Percentiles rank a stretch among this genome's conserved stretches.
These are phyloP conservation scores for Metarhizium brunneum DNA, from an alignment of 2,329 filamentous ascomycete species.

Conservation along the genomic window DNA sequence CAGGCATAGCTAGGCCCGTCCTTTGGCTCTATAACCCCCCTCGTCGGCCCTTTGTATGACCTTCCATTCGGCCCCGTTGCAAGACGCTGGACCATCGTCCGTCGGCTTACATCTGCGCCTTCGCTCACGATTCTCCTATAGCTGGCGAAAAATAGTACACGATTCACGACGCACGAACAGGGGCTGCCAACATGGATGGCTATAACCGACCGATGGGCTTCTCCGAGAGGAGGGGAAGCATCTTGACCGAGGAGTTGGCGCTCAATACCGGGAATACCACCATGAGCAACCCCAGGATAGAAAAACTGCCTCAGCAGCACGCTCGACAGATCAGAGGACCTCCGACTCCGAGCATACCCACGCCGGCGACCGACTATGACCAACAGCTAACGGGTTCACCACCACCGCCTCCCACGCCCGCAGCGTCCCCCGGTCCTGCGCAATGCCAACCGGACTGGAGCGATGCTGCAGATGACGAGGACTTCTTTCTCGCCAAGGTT, in stretches of 20 bases:
- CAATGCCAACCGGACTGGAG: constrained; percentile 63
- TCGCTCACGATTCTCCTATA: background rate
- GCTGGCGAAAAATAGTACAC: background rate
- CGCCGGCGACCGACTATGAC: constrained; percentile 54
- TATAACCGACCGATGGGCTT: constrained; percentile 45
- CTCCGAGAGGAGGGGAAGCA: constrained; percentile 51
- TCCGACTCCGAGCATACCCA: constrained; percentile 58
- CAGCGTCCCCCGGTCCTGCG: constrained; percentile 54
- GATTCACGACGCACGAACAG: background rate
- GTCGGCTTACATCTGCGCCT: background rate
- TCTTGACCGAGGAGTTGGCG: constrained; percentile 47
- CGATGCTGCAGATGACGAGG: constrained; percentile 69
- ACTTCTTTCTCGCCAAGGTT: constrained; percentile 71
- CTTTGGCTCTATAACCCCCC: background rate
- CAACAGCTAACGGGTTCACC: constrained; percentile 52
- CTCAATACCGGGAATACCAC: constrained; percentile 38
- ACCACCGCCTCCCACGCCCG: constrained; percentile 55
- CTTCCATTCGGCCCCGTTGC: background rate
- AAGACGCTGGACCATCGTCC: background rate
- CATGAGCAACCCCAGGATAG: constrained; percentile 34
- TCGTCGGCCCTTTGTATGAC: background rate
- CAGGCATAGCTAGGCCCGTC: constrained; percentile 6
- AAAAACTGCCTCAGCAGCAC: constrained; percentile 37
- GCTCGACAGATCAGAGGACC: constrained; percentile 42
- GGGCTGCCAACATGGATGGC: constrained; percentile 21